Base-by-base conservation (phyloP, 257 asterid genomes). In the Solanum piurae region DNA sequence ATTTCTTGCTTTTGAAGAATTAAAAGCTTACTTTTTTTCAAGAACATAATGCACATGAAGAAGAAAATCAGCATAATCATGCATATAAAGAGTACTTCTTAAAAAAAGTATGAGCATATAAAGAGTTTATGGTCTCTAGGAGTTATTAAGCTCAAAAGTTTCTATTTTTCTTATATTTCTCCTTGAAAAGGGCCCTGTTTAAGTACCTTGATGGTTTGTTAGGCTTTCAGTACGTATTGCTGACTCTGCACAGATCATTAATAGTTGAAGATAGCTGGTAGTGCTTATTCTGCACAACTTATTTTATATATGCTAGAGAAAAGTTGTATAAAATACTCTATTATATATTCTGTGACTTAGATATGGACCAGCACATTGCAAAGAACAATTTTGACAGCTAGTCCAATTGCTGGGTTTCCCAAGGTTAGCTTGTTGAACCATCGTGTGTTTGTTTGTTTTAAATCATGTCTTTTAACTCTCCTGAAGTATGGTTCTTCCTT, bases 281-380 rank as follows among this genome's bases (percentile, higher is more conserved):
- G 44, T 25, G 73, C 42, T 46, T 77, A 72, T 52, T 86, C 42
- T 88, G 77, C 86, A 33, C 60, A 66, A 60, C 33, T 86, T 89
- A 21, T 46, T 77, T n/a, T 64, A 18, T 29, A 49, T 49, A 46
- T 49, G 86, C 86, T 82, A 49, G 29, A 82, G 3, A 44, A 46
- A 44, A 44, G 66, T 44, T 79, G 5, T 83, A 60, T 87, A 12
- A 73, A 36, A 25, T 76, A 12, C 76, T 87, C 29, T 82, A 84
- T 85, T 82, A 84, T 86, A 89, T 91, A 86, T 84, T 86, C 29
- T 64, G n/a, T 94, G 88, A 71, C 90, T 86, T 91, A 97, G 99
- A 95, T 97, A 93, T 97, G 99, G 99, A 97, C 99, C 84, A 97
- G 99, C 94, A 97, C 99, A 27, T 86, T 97, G 95, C 99, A 96